phyloP scores from a whole-genome alignment of 371 early-diverging fungal genomes.

The Coemansia sp. region DNA sequence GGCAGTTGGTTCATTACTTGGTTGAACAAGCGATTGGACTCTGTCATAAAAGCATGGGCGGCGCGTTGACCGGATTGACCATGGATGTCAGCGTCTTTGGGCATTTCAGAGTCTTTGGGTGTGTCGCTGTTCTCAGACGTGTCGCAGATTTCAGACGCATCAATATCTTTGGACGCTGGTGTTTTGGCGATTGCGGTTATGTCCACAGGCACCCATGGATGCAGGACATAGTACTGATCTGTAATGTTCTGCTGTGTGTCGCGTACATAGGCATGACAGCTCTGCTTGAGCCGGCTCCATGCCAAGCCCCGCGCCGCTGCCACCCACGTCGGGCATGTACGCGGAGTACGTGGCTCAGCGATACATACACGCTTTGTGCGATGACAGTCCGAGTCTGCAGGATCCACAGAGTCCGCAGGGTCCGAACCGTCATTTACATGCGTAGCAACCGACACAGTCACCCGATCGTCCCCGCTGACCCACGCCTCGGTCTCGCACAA shows the following conservation, averaged over 20 bases:
- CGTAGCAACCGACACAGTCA: not conserved
- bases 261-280: conserved; percentile 30
- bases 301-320: conserved; percentile 32
- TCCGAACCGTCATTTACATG: not conserved
- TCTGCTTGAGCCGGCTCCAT: conserved; percentile 41
- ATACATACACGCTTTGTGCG: not conserved
- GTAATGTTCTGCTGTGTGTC: conserved; percentile 23
- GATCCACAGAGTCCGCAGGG: not conserved
- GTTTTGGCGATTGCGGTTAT: not conserved
- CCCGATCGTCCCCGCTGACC: conserved; percentile 27
- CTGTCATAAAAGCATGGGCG: not conserved
- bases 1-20: conserved; percentile 5
- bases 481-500: conserved; percentile 44
- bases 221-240: conserved; percentile 17
- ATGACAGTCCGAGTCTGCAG: not conserved
- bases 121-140: not conserved
- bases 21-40: conserved; percentile 15
- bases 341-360: not conserved
- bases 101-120: not conserved
- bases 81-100: not conserved
- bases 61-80: not conserved
- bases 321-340: conserved; percentile 34
- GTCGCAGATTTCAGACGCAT: not conserved
- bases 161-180: not conserved
- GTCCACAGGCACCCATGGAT: conserved; percentile 20